phyloP scores from a whole-genome alignment of 2,329 filamentous ascomycete species.

The Pseudodiploospora longispora region DNA sequence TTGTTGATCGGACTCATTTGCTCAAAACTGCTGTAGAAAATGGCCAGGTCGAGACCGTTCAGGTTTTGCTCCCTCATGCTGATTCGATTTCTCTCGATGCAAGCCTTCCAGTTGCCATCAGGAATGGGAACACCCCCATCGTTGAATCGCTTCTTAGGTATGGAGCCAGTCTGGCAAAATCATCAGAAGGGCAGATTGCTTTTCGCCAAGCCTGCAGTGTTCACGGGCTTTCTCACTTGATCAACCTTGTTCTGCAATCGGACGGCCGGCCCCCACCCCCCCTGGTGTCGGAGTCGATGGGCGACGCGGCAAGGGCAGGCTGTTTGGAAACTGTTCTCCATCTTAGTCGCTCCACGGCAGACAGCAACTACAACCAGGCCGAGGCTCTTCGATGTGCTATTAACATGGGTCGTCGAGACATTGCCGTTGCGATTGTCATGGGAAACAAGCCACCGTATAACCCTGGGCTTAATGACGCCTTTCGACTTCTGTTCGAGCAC shows the following conservation, averaged over 20 bases:
- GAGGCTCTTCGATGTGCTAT: constrained; percentile 46
- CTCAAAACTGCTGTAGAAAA: constrained; percentile 43
- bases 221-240: constrained; percentile 36
- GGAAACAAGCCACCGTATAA: constrained; percentile 43
- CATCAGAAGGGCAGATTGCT: constrained; percentile 42
- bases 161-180: constrained; percentile 40
- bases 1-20: constrained; percentile 40
- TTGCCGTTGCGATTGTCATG: constrained; percentile 46
- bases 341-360: constrained; percentile 44
- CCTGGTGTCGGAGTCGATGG: constrained; percentile 42
- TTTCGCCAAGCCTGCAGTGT: constrained; percentile 43
- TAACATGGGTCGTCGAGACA: constrained; percentile 40
- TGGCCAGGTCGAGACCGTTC: constrained; percentile 43
- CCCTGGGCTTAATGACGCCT: constrained; percentile 41
- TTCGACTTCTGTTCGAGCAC: constrained; percentile 38
- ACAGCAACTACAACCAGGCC: constrained; percentile 43
- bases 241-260: constrained; percentile 41
- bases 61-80: constrained; percentile 45
- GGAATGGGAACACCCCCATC: constrained; percentile 32
- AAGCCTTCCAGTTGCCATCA: constrained; percentile 41
- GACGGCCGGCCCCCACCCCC: constrained; percentile 35
- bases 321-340: constrained; percentile 42
- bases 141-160: constrained; percentile 41
- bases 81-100: constrained; percentile 42
- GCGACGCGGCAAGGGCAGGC: constrained; percentile 41